Percentiles rank a stretch among this genome's conserved stretches.
Conservation (phyloP, 352 stramenopile genomes). For the Pythium utonaiense region DNA sequence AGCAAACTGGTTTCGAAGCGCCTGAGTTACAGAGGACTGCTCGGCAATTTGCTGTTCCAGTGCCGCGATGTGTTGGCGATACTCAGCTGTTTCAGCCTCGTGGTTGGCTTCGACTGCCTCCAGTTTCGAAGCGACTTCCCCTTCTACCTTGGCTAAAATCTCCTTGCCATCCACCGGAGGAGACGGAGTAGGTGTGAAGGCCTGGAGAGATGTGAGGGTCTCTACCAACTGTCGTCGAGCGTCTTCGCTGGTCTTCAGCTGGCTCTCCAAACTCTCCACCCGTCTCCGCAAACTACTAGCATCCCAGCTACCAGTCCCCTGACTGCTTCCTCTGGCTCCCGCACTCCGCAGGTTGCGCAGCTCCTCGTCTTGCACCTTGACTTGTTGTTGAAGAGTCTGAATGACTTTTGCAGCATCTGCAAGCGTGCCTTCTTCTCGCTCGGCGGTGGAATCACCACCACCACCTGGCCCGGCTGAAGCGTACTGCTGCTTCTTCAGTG, state of each 20-base stretch:
- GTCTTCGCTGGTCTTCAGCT: slow-evolving; percentile 68
- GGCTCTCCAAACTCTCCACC: slow-evolving; percentile 37
- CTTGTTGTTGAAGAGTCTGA: slow-evolving; percentile 15
- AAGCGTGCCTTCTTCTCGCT: neutral
- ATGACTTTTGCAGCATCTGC: slow-evolving; percentile 11
- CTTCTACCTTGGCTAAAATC: neutral
- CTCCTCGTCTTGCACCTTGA: slow-evolving; percentile 22
- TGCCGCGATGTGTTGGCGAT: slow-evolving; percentile 15
- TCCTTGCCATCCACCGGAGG: neutral
- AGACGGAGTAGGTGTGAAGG: neutral
- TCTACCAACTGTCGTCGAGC: slow-evolving; percentile 53
- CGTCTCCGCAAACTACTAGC: slow-evolving; percentile 12
- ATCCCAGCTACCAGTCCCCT: neutral
- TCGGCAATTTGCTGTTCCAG: slow-evolving; percentile 33
- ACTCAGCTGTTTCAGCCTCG: slow-evolving; percentile 2
- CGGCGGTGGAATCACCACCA: neutral
- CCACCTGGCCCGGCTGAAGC: slow-evolving; percentile 4
- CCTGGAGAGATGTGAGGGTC: slow-evolving; percentile 46
- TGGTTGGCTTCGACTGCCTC: neutral
- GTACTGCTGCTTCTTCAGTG: slow-evolving; percentile 44
- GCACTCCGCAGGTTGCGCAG: slow-evolving; percentile 10
- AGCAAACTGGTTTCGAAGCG: slow-evolving; percentile 27
- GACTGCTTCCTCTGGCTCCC: neutral
- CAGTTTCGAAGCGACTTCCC: slow-evolving; percentile 17
- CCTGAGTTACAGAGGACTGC: slow-evolving; percentile 16